Percentiles rank a stretch among this genome's conserved stretches.
phyloP scores from a whole-genome alignment of 805 yeast species.

The Wickerhamiella parazyma region DNA sequence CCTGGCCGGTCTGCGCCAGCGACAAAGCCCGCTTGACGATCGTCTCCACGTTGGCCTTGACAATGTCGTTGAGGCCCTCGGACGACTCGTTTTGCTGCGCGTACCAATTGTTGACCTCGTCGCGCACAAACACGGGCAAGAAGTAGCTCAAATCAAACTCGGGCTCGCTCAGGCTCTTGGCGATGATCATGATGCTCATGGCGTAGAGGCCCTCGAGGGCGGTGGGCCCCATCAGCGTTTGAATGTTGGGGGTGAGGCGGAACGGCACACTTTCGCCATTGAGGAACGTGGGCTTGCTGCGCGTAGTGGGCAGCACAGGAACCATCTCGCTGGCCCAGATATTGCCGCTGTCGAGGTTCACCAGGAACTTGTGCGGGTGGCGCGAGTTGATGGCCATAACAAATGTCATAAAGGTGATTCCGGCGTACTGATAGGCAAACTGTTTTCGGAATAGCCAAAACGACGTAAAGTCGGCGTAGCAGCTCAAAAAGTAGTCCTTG shows the following conservation, averaged over 20 bases:
- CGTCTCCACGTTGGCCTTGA: constrained; percentile 72
- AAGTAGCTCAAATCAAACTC: constrained; percentile 86
- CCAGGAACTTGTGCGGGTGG: constrained; percentile 84
- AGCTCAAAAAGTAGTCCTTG: constrained; percentile 57
- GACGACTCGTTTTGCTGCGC: constrained; percentile 73
- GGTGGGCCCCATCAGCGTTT: constrained; percentile 85
- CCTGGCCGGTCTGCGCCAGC: constrained; percentile 50
- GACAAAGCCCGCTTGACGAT: constrained; percentile 68
- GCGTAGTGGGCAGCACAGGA: constrained; percentile 39
- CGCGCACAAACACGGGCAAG: constrained; percentile 86
- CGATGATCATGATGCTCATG: constrained; percentile 69
- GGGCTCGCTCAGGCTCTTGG: constrained; percentile 79
- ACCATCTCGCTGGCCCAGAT: constrained; percentile 94
- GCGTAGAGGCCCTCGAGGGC: constrained; percentile 85
- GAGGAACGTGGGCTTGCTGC: constrained; percentile 70
- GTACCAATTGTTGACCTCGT: constrained; percentile 91
- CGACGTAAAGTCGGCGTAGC: constrained; percentile 72
- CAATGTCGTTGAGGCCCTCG: constrained; percentile 72
- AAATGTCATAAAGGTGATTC: constrained; percentile 81
- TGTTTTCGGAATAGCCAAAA: constrained; percentile 96
- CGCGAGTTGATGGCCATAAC: constrained; percentile 89
- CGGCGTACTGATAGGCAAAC: constrained; percentile 87
- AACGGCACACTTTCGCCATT: constrained; percentile 92
- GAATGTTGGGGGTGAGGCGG: constrained; percentile 91
- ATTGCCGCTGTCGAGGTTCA: constrained; percentile 68